phyloP scores from a whole-genome alignment of 1,284 basidiomycete genomes.

The Meira nashicola region DNA sequence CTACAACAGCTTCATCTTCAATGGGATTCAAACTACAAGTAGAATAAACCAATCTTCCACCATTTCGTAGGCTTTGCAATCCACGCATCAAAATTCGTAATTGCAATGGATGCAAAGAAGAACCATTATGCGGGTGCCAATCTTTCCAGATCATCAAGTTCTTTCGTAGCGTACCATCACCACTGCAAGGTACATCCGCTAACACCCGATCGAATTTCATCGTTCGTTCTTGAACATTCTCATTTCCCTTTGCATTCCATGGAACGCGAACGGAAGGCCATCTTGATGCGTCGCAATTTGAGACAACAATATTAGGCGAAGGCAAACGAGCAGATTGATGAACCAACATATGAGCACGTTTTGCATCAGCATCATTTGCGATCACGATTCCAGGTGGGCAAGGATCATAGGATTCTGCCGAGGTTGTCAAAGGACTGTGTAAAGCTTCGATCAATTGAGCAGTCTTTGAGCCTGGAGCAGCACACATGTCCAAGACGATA shows the following conservation, averaged over 20 bases:
- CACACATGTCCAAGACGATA: slow-evolving; percentile 82
- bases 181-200: slow-evolving; percentile 95
- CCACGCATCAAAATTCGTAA: slow-evolving; percentile 84
- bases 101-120: slow-evolving; percentile 77
- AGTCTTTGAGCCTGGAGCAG: slow-evolving; percentile 97
- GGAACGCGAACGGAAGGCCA: slow-evolving; percentile 59
- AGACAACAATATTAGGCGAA: slow-evolving; percentile 85
- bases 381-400: slow-evolving; percentile 65
- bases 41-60: slow-evolving; percentile 91
- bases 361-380: slow-evolving; percentile 87
- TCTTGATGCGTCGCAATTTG: slow-evolving; percentile 88
- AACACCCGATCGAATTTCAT: slow-evolving; percentile 88
- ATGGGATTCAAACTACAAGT: slow-evolving; percentile 96
- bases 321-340: slow-evolving; percentile 95
- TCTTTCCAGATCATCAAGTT: slow-evolving; percentile 92
- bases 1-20: slow-evolving; percentile 95
- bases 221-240: slow-evolving; percentile 37
- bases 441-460: slow-evolving; percentile 85
- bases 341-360: slow-evolving; percentile 91
- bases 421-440: slow-evolving; percentile 57
- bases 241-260: slow-evolving; percentile 25
- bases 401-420: slow-evolving; percentile 44
- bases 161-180: slow-evolving; percentile 92
- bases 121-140: slow-evolving; percentile 83
- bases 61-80: slow-evolving; percentile 79